These are phyloP conservation scores for Globisporangium ultimum DNA, from an alignment of 352 stramenopile genomes.

Conservation along the genomic window DNA sequence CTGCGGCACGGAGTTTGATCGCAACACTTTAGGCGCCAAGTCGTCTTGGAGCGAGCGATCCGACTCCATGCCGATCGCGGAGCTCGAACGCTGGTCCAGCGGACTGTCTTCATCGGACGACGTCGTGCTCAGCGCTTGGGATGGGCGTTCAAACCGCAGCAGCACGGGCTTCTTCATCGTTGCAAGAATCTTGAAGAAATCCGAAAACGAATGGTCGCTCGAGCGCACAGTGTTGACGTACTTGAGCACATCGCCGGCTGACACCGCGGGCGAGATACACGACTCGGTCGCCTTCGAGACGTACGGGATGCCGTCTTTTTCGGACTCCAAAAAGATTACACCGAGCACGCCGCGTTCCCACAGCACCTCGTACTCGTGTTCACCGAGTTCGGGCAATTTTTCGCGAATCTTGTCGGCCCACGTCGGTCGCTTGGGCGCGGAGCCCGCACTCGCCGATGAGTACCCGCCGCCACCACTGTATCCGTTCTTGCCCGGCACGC, in stretches of 20 bases:
- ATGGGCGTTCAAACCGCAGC: constrained; percentile 69
- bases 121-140: constrained; percentile 31
- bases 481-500: constrained; percentile 13
- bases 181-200: constrained; percentile 89
- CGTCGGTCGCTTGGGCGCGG: constrained; percentile 31
- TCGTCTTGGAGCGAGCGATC: constrained; percentile 26
- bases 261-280: constrained; percentile 71
- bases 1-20: constrained; percentile 56
- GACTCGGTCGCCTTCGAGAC: constrained; percentile 86
- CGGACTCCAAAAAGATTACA: constrained; percentile 85
- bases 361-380: constrained; percentile 86
- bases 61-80: constrained; percentile 21
- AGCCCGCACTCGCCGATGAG: constrained; percentile 1
- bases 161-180: constrained; percentile 90
- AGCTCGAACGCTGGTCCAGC: constrained; percentile 46
- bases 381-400: constrained; percentile 66
- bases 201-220: constrained; percentile 83
- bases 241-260: constrained; percentile 75
- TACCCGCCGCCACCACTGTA: constrained; percentile 5
- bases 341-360: constrained; percentile 85
- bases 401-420: constrained; percentile 82
- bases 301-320: constrained; percentile 83
- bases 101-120: constrained; percentile 42
- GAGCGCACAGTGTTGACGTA: constrained; percentile 85
- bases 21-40: constrained; percentile 33